Conservation (phyloP, 176 grass and related monocot genomes). For the Oryza meridionalis region DNA sequence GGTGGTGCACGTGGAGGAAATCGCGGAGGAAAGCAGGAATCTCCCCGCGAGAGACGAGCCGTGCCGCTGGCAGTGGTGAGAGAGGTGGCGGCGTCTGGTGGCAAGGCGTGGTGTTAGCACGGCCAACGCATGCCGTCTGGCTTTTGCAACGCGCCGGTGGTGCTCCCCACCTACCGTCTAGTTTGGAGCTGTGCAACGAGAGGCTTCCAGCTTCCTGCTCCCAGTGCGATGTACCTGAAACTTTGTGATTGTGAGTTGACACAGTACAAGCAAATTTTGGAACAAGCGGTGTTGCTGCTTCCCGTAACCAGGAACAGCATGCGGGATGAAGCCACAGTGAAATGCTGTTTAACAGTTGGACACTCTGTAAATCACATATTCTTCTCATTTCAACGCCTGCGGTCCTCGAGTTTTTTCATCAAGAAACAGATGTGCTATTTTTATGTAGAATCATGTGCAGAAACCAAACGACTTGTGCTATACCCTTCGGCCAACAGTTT, state of each 20-base stretch:
- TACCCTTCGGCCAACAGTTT: not conserved
- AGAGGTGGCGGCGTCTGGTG: not conserved
- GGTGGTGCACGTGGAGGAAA: not conserved
- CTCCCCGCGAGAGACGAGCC: not conserved
- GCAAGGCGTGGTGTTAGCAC: not conserved
- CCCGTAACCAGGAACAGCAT: not conserved
- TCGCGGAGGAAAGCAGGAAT: constrained; percentile 1
- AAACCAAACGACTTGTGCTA: not conserved
- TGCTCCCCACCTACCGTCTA: not conserved
- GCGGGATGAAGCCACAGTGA: not conserved
- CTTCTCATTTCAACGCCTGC: not conserved
- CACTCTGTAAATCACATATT: not conserved
- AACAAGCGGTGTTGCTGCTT: too few relatives aligned
- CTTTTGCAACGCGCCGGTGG: not conserved
- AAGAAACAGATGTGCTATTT: not conserved
- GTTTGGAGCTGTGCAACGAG: not conserved
- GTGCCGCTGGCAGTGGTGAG: not conserved
- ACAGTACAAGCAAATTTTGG: not conserved
- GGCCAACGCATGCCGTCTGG: not conserved
- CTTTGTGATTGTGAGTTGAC: not conserved
- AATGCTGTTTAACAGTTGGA: not conserved
- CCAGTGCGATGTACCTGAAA: not conserved
- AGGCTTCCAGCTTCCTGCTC: not conserved
- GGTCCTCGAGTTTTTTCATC: not conserved
- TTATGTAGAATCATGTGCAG: not conserved